Base-by-base conservation (phyloP, 768 basidiomycete genomes). In the Hysterangium stoloniferum region DNA sequence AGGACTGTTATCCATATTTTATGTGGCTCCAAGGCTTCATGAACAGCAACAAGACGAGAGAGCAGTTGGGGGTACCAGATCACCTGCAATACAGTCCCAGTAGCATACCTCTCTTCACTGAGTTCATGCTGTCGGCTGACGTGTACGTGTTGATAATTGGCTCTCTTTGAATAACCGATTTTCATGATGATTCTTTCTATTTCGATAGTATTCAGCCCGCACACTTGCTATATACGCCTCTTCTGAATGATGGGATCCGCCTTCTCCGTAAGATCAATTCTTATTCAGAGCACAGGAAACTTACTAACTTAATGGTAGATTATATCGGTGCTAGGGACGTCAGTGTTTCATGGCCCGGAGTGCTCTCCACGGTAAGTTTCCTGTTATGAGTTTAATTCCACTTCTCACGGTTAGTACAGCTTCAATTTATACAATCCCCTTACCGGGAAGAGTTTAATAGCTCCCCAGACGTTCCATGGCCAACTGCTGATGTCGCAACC, bases 311-410 rank as follows among this genome's bases (percentile, higher is more conserved):
- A 25, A 15, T 11, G 32, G 6, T 34, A 67, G 66, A 66, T 48
- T 65, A 61, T 33, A 52, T 67, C 29, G 66, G 66, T 5, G 58
- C 57, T 4, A 56, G 59, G 17, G 66, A 65, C 41, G 61, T 59
- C 1, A 67, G 62, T 51, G 63, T 60, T 46, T 59, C 61, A 9
- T 65, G 62, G 64, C 62, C 59, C 0, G 64, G 64, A 2, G 52
- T 62, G 11, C 35, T 64, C 24, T 65, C 65, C 1, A 64, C 61
- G 33, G 65, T 67, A 33, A 34, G 64, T 55, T 19, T n/a, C 44
- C 8, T 37, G 15, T 47, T 34, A 12, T 35, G 25, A 24, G 9
- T 12, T 13, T 13, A 19, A 12, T 32, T 1, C 1, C 19, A 15
- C 2, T 9, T 25, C 4, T 38, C 36, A 36, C 25, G 5, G 22